Percentiles rank a stretch among this genome's conserved stretches.
Evolutionary conservation across 108 stramenopile species (phyloP).

Genomic region (Cyclostephanos tholiformis): DNA sequence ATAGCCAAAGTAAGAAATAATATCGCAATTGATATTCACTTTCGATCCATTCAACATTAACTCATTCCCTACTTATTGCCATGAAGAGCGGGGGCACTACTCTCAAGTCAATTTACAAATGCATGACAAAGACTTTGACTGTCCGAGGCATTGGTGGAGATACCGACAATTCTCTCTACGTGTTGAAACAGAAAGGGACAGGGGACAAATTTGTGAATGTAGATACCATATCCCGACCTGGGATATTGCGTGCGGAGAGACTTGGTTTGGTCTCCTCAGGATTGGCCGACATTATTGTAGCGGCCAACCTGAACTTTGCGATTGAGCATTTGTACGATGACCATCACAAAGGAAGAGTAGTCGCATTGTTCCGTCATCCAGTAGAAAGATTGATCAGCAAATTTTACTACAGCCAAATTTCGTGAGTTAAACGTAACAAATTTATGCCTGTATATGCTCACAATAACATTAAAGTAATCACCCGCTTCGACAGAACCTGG

Average conservation of each 20-base stretch:
- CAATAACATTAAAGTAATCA: no score
- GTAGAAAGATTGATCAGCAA: constrained; percentile 51
- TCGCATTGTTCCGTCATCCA: constrained; percentile 51
- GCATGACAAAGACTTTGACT: constrained; percentile 40
- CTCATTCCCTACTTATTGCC: neutral
- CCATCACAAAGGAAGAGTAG: constrained; percentile 39
- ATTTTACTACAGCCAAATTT: constrained; percentile 53
- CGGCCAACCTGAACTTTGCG: constrained; percentile 39
- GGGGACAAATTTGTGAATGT: constrained; percentile 26
- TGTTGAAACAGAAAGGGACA: constrained; percentile 4
- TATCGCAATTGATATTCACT: neutral
- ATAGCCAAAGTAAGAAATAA: constrained; percentile 19
- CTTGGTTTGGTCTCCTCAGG: constrained; percentile 42
- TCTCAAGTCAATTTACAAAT: constrained; percentile 35
- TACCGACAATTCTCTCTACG: constrained; percentile 2
- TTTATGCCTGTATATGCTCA: no score
- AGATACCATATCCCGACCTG: constrained; percentile 11
- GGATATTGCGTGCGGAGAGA: constrained; percentile 30
- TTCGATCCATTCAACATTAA: neutral
- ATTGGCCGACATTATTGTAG: constrained; percentile 39
- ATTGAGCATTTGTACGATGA: constrained; percentile 31
- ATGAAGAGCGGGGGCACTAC: constrained; percentile 43
- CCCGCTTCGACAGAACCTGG: neutral
- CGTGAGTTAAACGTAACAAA: neutral
- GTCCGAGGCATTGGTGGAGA: constrained; percentile 3